Conservation (phyloP, 1,284 basidiomycete genomes). For the Pseudozyma tsukubaensis region DNA sequence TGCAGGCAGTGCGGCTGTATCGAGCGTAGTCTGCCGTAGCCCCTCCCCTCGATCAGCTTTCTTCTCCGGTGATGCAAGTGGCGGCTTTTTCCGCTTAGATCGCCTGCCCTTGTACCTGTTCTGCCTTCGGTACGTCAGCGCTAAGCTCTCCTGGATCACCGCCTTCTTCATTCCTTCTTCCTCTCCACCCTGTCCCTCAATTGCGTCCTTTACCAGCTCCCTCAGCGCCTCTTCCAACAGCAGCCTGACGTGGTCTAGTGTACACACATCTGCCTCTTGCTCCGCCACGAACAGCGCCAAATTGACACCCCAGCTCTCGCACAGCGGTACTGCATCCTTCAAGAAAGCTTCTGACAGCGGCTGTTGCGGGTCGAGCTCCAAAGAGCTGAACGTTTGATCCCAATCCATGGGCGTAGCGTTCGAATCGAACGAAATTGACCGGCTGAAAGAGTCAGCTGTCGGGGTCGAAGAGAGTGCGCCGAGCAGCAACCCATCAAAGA, state of each 20-base stretch:
- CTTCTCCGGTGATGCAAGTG: neutral
- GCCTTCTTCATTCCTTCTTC: neutral
- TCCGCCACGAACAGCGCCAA: slow-evolving; percentile 11
- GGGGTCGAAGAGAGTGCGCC: slow-evolving; percentile 21
- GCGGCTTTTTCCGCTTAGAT: slow-evolving; percentile 17
- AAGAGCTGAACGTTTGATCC: slow-evolving; percentile 11
- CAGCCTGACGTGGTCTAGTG: slow-evolving; percentile 28
- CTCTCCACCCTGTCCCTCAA: neutral
- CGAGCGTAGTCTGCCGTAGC: slow-evolving; percentile 5
- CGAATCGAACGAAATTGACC: slow-evolving; percentile 19
- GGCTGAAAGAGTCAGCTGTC: neutral
- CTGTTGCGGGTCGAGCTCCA: slow-evolving; percentile 31
- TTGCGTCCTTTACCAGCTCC: slow-evolving; percentile 19
- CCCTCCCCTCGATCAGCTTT: neutral
- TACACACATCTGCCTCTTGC: slow-evolving; percentile 30
- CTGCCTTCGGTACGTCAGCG: slow-evolving; percentile 35
- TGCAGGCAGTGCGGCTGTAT: neutral
- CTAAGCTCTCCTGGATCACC: slow-evolving; percentile 23
- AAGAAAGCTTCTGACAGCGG: slow-evolving; percentile 41
- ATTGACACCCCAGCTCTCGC: slow-evolving; percentile 36
- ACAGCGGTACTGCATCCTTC: slow-evolving; percentile 37
- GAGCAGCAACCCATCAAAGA: slow-evolving; percentile 49
- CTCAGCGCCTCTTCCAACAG: slow-evolving; percentile 33
- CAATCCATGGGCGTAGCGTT: slow-evolving; percentile 44
- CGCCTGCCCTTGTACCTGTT: neutral